phyloP scores from a whole-genome alignment of 2,329 filamentous ascomycete genomes.

The Corniculantispora saksenae region DNA sequence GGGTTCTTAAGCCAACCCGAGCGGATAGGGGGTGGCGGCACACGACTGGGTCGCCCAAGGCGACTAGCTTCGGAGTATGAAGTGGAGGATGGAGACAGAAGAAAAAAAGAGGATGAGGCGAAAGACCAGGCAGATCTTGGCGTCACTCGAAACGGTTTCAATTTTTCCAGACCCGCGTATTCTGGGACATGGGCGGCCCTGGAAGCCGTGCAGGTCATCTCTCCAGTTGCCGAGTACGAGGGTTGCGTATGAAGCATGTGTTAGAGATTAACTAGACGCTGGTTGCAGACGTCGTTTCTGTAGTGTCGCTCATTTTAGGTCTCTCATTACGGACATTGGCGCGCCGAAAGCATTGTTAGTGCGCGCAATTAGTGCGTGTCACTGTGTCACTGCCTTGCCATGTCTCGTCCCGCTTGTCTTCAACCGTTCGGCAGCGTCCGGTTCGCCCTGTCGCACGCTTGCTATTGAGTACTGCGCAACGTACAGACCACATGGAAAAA shows the following conservation, averaged over 20 bases:
- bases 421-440: background rate
- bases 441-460: background rate
- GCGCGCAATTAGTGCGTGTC: background rate
- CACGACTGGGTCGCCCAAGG: slow-evolving; percentile 1
- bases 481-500: background rate
- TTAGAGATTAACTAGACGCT: background rate
- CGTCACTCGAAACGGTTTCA: background rate
- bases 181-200: background rate
- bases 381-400: background rate
- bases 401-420: background rate
- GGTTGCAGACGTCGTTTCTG: background rate
- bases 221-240: background rate
- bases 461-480: background rate
- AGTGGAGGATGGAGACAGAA: background rate
- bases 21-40: slow-evolving; percentile 12
- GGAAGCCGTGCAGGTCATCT: background rate
- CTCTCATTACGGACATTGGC: background rate
- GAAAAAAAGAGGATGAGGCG: background rate
- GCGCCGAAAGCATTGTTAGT: background rate
- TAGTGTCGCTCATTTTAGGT: background rate
- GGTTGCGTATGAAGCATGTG: background rate
- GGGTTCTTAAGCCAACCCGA: slow-evolving; percentile 15
- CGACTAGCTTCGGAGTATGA: background rate
- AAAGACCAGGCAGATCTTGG: background rate
- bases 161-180: background rate